Conservation (phyloP, 2,329 filamentous ascomycete genomes). For the Fusarium oligoseptatum region DNA sequence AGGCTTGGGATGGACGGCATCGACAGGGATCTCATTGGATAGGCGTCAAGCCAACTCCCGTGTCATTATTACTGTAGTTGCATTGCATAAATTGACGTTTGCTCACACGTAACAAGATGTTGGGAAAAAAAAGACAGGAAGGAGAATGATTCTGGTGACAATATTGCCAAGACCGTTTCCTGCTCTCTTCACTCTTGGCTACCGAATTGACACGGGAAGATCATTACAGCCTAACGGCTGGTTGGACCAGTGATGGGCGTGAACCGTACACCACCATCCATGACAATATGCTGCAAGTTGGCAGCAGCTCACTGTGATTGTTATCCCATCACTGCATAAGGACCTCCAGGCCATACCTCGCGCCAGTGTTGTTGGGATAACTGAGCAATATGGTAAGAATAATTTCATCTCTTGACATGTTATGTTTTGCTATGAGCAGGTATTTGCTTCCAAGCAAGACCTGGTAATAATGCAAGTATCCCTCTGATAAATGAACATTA, state of each 20-base stretch:
- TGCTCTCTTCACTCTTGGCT: background rate
- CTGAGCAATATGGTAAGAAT: background rate
- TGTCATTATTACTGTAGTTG: background rate
- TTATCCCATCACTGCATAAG: background rate
- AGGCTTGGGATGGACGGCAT: background rate
- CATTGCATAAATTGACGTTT: background rate
- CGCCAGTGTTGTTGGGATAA: background rate
- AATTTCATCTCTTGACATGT: background rate
- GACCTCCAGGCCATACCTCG: background rate
- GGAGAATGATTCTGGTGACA: background rate
- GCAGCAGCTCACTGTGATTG: background rate
- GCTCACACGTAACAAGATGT: background rate
- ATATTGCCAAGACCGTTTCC: background rate
- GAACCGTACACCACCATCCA: background rate
- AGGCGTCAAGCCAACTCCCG: background rate
- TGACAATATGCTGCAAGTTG: background rate
- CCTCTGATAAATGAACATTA: background rate
- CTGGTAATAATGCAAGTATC: background rate
- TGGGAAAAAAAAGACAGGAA: background rate
- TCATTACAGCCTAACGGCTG: background rate
- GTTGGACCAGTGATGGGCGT: background rate
- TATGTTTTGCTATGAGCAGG: background rate
- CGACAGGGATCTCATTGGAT: background rate
- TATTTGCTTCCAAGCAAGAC: background rate
- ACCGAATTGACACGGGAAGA: background rate